phyloP scores from a whole-genome alignment of 1,139 yeast genomes.

The Hemisphaericaspora lyxosophila region DNA sequence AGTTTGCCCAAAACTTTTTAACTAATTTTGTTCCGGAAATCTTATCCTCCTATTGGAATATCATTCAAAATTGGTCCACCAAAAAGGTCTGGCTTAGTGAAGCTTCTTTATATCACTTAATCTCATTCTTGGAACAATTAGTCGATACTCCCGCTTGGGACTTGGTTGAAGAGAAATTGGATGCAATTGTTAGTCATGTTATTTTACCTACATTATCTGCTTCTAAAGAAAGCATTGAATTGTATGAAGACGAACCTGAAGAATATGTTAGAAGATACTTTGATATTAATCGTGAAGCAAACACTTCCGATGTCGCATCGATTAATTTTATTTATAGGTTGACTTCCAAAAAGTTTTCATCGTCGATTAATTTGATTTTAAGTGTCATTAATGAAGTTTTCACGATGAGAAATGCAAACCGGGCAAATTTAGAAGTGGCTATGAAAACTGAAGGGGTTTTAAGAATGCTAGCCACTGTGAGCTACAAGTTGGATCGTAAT shows the following conservation, averaged over 20 bases:
- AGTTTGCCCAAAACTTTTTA: slow-evolving; percentile 49
- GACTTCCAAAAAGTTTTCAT: slow-evolving; percentile 47
- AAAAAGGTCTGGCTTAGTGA: slow-evolving; percentile 61
- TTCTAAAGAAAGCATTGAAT: slow-evolving; percentile 52
- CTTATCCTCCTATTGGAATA: slow-evolving; percentile 55
- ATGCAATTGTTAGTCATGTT: slow-evolving; percentile 57
- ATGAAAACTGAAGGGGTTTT: slow-evolving; percentile 52
- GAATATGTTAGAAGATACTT: slow-evolving; percentile 71
- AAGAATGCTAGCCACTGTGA: slow-evolving; percentile 46
- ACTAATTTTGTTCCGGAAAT: slow-evolving; percentile 61
- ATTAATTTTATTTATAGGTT: slow-evolving; percentile 65
- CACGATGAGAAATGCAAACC: slow-evolving; percentile 36
- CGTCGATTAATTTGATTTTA: slow-evolving; percentile 42
- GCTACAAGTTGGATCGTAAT: slow-evolving; percentile 40
- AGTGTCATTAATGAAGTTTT: slow-evolving; percentile 53
- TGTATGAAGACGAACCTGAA: slow-evolving; percentile 71
- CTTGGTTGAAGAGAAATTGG: slow-evolving; percentile 54
- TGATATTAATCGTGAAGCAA: slow-evolving; percentile 68
- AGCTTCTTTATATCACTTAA: slow-evolving; percentile 58
- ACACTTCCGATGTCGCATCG: slow-evolving; percentile 81
- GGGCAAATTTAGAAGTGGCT: slow-evolving; percentile 31
- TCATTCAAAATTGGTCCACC: slow-evolving; percentile 61
- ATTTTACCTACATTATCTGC: slow-evolving; percentile 65
- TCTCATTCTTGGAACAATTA: slow-evolving; percentile 64
- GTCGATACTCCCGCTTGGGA: slow-evolving; percentile 56